Evolutionary conservation across 352 stramenopile species (phyloP).

Genomic region (Phytophthora rubi): DNA sequence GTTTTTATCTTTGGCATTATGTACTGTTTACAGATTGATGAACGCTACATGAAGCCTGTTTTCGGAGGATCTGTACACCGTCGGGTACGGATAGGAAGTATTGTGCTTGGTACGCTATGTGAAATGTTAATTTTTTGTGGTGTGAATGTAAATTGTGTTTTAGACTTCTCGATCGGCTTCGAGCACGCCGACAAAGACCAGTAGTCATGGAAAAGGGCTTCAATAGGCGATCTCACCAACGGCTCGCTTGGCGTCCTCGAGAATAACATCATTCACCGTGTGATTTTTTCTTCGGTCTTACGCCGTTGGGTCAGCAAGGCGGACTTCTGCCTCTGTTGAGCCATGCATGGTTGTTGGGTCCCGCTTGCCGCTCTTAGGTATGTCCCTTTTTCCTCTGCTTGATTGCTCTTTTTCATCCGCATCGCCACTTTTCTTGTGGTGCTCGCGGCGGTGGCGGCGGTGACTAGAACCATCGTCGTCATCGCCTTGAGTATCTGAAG

Average conservation of each 20-base stretch:
- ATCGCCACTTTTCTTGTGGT: slow-evolving; percentile 23
- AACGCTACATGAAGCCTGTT: slow-evolving; percentile 71
- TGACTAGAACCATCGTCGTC: slow-evolving; percentile 8
- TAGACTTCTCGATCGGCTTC: slow-evolving; percentile 5
- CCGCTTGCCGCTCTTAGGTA: slow-evolving; percentile 16
- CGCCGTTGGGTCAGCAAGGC: slow-evolving; percentile 21
- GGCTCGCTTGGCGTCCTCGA: neutral
- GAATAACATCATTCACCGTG: neutral
- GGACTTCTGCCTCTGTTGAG: slow-evolving; percentile 21
- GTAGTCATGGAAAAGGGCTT: slow-evolving; percentile 7
- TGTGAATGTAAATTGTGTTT: neutral
- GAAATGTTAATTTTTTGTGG: neutral
- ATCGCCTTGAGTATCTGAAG: slow-evolving; percentile 8
- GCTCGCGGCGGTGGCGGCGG: slow-evolving; percentile 8
- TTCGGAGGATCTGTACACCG: slow-evolving; percentile 59
- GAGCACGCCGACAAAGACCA: slow-evolving; percentile 6
- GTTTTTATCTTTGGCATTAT: neutral
- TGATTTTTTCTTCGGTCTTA: neutral
- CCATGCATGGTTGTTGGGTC: neutral
- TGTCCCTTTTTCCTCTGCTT: slow-evolving; percentile 33
- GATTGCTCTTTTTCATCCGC: slow-evolving; percentile 15
- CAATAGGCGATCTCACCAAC: slow-evolving; percentile 4
- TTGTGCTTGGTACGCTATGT: neutral
- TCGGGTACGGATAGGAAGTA: slow-evolving; percentile 1
- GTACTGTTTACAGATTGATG: slow-evolving; percentile 47